These are phyloP conservation scores for Picochlorum sp. DNA, from an alignment of 139 green algal genomes.

Conservation along the genomic window DNA sequence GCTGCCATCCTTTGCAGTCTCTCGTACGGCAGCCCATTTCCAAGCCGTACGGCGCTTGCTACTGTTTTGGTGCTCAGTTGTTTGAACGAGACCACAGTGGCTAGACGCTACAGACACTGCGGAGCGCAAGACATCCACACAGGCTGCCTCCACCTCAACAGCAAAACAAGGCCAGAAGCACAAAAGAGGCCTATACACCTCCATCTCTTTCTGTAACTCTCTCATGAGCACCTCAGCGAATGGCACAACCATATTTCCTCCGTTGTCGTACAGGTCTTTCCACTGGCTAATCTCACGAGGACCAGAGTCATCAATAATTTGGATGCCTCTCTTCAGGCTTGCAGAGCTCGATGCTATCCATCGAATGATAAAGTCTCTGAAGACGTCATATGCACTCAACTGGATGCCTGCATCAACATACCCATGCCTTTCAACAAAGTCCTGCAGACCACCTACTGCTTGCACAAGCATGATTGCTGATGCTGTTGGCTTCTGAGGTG, in stretches of 20 bases:
- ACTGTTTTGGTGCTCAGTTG: constrained; percentile 9
- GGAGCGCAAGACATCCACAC: constrained; percentile 35
- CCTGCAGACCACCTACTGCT: constrained; percentile 15
- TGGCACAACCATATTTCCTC: constrained; percentile 26
- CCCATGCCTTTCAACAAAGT: constrained; percentile 24
- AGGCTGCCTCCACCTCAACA: constrained; percentile 30
- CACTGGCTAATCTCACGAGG: constrained; percentile 7
- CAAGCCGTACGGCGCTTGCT: constrained; percentile 7
- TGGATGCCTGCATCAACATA: constrained; percentile 22
- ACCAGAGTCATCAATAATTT: constrained; percentile 24
- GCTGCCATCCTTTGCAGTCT: background rate
- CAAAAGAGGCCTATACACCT: constrained; percentile 43
- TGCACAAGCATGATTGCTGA: constrained; percentile 38
- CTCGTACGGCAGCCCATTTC: constrained; percentile 10
- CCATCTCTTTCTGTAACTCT: constrained; percentile 35
- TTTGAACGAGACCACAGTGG: constrained; percentile 46
- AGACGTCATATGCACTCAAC: constrained; percentile 39
- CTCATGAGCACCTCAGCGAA: constrained; percentile 46
- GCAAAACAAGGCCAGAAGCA: constrained; percentile 43
- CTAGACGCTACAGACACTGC: constrained; percentile 34
- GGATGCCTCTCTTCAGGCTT: constrained; percentile 21
- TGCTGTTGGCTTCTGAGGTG: constrained; percentile 34
- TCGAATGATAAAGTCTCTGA: constrained; percentile 31
- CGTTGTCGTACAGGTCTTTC: constrained; percentile 15
- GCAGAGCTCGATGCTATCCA: constrained; percentile 31